Conservation (phyloP, 192 early-diverging fungal species). For the Podila clonocystis region DNA sequence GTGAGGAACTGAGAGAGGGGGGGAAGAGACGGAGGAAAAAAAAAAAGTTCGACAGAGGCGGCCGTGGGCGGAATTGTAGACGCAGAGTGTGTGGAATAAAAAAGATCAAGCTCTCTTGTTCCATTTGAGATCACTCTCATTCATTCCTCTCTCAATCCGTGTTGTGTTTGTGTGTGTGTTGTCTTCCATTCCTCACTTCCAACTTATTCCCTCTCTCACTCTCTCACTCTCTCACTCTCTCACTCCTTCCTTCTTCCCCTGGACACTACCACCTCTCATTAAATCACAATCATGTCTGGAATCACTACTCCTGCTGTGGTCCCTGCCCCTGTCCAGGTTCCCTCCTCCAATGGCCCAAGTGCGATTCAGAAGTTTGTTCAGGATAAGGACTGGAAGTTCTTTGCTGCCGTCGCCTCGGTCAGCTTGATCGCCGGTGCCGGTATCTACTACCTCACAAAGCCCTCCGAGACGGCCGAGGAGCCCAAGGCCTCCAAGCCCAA, state of each 20-base stretch:
- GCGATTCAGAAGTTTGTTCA: conserved; percentile 62
- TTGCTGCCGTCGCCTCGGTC: conserved; percentile 69
- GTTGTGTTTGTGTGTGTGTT: no score
- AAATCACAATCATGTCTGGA: conserved; percentile 28
- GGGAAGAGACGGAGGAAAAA: no score
- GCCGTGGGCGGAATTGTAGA: no score
- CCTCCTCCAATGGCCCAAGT: conserved; percentile 18
- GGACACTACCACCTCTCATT: conserved; percentile 1
- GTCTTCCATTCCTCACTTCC: no score
- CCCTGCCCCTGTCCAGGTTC: conserved; percentile 25
- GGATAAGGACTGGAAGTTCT: conserved; percentile 78
- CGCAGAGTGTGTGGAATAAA: no score
- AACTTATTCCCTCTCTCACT: no score
- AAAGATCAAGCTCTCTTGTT: no score
- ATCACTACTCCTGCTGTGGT: conserved; percentile 23
- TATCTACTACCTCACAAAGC: conserved; percentile 70
- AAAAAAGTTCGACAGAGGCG: no score
- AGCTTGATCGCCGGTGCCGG: conserved; percentile 67
- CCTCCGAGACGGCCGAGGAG: conserved; percentile 47
- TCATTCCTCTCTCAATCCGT: no score
- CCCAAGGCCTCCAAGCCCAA: conserved; percentile 51
- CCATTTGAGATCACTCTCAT: no score
- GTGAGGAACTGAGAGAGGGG: no score
- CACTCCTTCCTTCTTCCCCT: not conserved
- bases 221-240: no score